phyloP scores from a whole-genome alignment of 371 early-diverging fungal genomes.

The Coemansia sp. region DNA sequence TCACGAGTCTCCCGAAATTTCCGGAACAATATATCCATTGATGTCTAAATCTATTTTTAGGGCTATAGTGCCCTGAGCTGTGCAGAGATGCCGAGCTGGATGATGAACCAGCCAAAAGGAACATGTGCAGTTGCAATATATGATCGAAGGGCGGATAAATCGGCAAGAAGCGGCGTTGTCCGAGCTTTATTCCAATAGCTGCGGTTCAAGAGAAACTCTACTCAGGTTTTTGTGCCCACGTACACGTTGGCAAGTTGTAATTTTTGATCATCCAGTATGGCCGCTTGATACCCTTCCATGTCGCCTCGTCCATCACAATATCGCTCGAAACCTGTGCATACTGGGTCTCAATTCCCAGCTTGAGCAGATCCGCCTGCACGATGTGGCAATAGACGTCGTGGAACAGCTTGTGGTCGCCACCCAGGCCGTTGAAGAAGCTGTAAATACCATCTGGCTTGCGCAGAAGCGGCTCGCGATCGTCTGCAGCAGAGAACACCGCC shows the following conservation, averaged over 20 bases:
- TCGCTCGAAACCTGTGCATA: constrained; percentile 72
- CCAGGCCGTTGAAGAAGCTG: constrained; percentile 94
- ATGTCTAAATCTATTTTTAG: no score
- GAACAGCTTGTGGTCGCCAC: constrained; percentile 91
- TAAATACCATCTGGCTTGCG: constrained; percentile 66
- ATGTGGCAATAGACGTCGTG: constrained; percentile 91
- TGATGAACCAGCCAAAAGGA: no score
- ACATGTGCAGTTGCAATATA: no score
- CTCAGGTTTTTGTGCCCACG: constrained; percentile 9
- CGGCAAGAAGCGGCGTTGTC: no score
- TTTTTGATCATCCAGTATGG: constrained; percentile 81
- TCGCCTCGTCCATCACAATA: constrained; percentile 71
- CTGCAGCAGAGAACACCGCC: constrained; percentile 63
- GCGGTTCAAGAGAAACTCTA: background rate
- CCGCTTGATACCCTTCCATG: constrained; percentile 88
- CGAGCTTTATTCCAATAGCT: background rate
- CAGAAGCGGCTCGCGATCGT: constrained; percentile 41
- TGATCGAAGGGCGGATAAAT: no score
- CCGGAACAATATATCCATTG: no score
- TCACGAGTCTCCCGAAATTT: no score
- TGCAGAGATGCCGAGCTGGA: no score
- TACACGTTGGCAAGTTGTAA: constrained; percentile 77
- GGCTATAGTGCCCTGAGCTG: no score
- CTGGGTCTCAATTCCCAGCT: constrained; percentile 75
- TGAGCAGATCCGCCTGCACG: constrained; percentile 76